A percentile compares a stretch with the other conserved stretches of the same genome.
phyloP scores from a whole-genome alignment of 352 stramenopile species.

The Phytophthora citricola region DNA sequence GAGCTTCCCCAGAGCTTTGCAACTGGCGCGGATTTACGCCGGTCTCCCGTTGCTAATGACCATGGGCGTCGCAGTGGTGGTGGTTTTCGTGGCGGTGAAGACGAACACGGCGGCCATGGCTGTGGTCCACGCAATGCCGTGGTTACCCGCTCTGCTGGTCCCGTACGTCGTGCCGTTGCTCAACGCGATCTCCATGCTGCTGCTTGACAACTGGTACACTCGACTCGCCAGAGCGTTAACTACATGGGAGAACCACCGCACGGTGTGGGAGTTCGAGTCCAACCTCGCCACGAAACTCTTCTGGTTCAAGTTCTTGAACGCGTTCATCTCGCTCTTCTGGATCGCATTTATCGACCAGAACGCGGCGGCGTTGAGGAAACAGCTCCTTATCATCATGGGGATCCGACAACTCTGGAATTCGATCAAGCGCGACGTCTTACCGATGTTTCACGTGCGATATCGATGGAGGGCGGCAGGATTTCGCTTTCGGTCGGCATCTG shows the following conservation, averaged over 20 bases:
- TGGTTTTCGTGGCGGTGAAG: slow-evolving; percentile 69
- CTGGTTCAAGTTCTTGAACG: slow-evolving; percentile 87
- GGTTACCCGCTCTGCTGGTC: slow-evolving; percentile 44
- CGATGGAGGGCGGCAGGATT: slow-evolving; percentile 57
- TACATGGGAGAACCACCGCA: slow-evolving; percentile 83
- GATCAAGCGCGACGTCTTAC: slow-evolving; percentile 55
- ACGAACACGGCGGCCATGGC: slow-evolving; percentile 38
- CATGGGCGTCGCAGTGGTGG: slow-evolving; percentile 58
- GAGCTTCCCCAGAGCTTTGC: slow-evolving; percentile 66
- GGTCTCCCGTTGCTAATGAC: slow-evolving; percentile 61
- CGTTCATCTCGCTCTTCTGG: slow-evolving; percentile 84
- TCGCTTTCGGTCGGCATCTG: slow-evolving; percentile 22
- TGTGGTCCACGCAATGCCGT: slow-evolving; percentile 42
- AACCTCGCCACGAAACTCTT: slow-evolving; percentile 83
- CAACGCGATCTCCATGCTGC: slow-evolving; percentile 74
- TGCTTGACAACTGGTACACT: slow-evolving; percentile 80
- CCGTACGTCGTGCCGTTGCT: slow-evolving; percentile 67
- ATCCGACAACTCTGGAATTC: slow-evolving; percentile 77
- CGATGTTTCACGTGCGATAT: slow-evolving; percentile 56
- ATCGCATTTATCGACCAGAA: slow-evolving; percentile 75
- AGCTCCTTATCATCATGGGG: slow-evolving; percentile 78
- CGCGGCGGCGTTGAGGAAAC: slow-evolving; percentile 53
- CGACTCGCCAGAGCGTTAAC: slow-evolving; percentile 60
- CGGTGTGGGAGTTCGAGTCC: slow-evolving; percentile 79
- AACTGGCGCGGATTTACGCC: slow-evolving; percentile 65